phyloP scores from a whole-genome alignment of 2,329 filamentous ascomycete genomes.

The Pyrenophora graminea region DNA sequence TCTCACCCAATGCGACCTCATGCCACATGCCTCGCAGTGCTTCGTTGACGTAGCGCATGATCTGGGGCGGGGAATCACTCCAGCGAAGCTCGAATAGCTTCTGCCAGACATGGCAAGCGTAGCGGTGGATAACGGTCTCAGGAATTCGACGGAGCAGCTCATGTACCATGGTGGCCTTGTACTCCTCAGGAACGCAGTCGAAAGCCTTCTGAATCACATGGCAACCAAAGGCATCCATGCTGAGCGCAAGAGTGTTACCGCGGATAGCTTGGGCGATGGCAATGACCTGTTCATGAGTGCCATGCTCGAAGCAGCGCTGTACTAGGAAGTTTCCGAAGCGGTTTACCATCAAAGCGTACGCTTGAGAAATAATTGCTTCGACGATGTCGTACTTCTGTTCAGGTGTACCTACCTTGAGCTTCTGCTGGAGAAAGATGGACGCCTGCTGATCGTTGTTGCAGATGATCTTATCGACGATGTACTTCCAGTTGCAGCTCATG shows the following conservation, averaged over 20 bases:
- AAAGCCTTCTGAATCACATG: constrained; percentile 99
- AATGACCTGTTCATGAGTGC: constrained; percentile 88
- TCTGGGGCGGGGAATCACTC: constrained; percentile 91
- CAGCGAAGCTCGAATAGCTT: constrained; percentile 98
- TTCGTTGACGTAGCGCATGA: constrained; percentile 98
- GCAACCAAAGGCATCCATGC: constrained; percentile 98
- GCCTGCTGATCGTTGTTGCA: constrained; percentile 99
- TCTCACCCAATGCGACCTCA: constrained; percentile 95
- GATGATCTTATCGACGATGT: constrained; percentile 99
- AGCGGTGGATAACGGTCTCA: constrained; percentile 97
- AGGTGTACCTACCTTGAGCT: constrained; percentile 91
- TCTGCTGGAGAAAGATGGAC: constrained; percentile 98
- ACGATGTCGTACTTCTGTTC: constrained; percentile 98
- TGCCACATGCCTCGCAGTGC: constrained; percentile 97
- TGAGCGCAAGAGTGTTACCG: constrained; percentile 89
- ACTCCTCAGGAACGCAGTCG: constrained; percentile 94
- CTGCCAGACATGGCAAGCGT: constrained; percentile 99
- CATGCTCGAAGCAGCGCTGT: constrained; percentile 98
- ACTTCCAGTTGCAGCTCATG: constrained; percentile 98
- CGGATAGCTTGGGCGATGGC: constrained; percentile 93
- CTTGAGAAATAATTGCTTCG: constrained; percentile 91
- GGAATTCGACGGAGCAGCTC: constrained; percentile 93
- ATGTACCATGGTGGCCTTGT: constrained; percentile 99
- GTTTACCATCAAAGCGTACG: constrained; percentile 96
- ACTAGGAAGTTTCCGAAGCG: constrained; percentile 98